Conservation (phyloP, 2,329 filamentous ascomycete genomes). For the Orbilia quercus region DNA sequence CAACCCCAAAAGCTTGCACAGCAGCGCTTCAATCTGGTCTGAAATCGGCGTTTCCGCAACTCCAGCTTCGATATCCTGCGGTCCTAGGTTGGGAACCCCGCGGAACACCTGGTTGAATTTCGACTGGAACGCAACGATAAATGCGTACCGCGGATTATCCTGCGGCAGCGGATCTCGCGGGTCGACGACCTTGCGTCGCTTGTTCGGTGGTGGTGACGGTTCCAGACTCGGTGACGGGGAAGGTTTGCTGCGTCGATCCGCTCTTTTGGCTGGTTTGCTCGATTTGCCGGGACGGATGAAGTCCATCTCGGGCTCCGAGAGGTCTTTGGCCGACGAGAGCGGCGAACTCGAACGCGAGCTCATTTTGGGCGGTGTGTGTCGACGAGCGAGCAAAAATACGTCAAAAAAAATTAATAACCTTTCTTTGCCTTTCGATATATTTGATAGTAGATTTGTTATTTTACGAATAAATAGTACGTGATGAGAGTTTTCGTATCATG, state of each 20-base stretch:
- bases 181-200: constrained; percentile 50
- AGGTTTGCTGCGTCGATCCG: constrained; percentile 26
- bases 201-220: constrained; percentile 42
- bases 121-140: constrained; percentile 97
- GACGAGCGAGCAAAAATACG: constrained; percentile 27
- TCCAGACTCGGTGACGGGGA: constrained; percentile 27
- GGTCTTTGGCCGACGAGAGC: constrained; percentile 50
- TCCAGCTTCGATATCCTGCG: constrained; percentile 92
- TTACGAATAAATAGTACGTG: neutral
- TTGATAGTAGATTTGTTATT: constrained; percentile 1
- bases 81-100: constrained; percentile 87
- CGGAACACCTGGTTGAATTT: constrained; percentile 91
- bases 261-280: constrained; percentile 25
- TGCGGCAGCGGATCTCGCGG: constrained; percentile 47
- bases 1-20: constrained; percentile 88
- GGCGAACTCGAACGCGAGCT: constrained; percentile 55
- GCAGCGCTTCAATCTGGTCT: constrained; percentile 84
- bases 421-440: neutral
- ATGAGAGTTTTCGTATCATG: constrained; percentile 2
- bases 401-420: neutral
- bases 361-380: constrained; percentile 22
- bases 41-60: constrained; percentile 81
- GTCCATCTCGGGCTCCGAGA: constrained; percentile 53
- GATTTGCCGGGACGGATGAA: constrained; percentile 36
- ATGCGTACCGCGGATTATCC: constrained; percentile 65